These are phyloP conservation scores for Margaritispora aquatica DNA, from an alignment of 495 filamentous ascomycete species.

Conservation along the genomic window DNA sequence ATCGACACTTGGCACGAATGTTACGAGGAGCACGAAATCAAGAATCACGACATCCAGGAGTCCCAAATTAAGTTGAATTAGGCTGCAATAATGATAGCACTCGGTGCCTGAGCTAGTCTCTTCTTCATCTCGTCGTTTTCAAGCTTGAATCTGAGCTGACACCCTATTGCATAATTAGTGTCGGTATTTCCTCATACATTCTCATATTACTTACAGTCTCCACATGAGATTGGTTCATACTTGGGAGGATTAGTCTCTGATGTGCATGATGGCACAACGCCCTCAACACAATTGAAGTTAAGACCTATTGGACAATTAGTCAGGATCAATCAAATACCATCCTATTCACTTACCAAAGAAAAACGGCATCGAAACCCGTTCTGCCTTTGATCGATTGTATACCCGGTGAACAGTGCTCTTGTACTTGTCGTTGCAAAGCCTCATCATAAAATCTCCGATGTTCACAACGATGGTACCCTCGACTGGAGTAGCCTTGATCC, in stretches of 20 bases:
- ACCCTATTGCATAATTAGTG: constrained; percentile 26
- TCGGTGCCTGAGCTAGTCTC: constrained; percentile 28
- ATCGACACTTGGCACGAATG: not conserved
- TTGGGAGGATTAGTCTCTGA: constrained; percentile 46
- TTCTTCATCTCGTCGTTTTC: constrained; percentile 30
- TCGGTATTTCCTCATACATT: not conserved
- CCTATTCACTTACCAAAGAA: constrained; percentile 37
- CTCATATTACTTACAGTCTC: constrained; percentile 32
- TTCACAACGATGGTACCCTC: constrained; percentile 55
- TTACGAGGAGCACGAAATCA: not conserved
- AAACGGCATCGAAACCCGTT: constrained; percentile 48
- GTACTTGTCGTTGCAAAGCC: constrained; percentile 54
- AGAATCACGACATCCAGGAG: not conserved
- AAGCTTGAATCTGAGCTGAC: constrained; percentile 32
- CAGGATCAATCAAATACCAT: not conserved
- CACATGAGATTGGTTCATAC: constrained; percentile 52
- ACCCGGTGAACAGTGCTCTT: constrained; percentile 45
- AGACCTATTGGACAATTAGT: constrained; percentile 23
- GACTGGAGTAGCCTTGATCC: constrained; percentile 46
- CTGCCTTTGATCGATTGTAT: constrained; percentile 21
- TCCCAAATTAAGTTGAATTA: not conserved
- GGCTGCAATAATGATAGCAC: constrained; percentile 28
- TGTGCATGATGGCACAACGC: constrained; percentile 45
- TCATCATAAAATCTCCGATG: constrained; percentile 59
- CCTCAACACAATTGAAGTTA: constrained; percentile 38